Conservation (phyloP, 2,329 filamentous ascomycete species). For the Phialophora verrucosa region DNA sequence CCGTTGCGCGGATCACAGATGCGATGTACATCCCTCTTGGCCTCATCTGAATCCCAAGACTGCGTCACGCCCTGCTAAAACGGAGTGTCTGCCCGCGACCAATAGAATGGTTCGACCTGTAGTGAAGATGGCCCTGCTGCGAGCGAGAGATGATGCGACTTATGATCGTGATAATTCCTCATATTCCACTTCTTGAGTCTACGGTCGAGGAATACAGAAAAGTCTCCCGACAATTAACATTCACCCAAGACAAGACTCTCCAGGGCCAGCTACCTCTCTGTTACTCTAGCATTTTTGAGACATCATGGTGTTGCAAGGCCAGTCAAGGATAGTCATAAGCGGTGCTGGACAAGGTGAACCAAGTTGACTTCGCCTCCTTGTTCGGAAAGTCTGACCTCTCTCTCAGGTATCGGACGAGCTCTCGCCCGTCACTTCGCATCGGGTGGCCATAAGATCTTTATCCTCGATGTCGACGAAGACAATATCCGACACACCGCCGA, state of each 20-base stretch:
- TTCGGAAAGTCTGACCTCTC: background rate
- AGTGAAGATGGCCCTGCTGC: background rate
- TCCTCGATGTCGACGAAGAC: conserved; percentile 52
- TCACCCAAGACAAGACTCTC: background rate
- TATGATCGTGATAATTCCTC: background rate
- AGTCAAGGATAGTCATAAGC: background rate
- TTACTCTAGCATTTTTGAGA: background rate
- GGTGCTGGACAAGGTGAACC: background rate
- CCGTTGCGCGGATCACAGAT: background rate
- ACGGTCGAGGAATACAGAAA: background rate
- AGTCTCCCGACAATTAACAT: background rate
- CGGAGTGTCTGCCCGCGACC: background rate
- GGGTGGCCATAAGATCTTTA: conserved; percentile 53
- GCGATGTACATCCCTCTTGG: too few relatives aligned
- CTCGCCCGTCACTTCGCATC: conserved; percentile 52
- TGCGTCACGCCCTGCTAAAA: background rate
- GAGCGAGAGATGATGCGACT: background rate
- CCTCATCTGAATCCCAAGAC: background rate
- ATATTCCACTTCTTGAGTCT: background rate
- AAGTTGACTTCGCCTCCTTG: background rate
- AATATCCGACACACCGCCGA: conserved; percentile 48
- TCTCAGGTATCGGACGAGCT: conserved; percentile 52
- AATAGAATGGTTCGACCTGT: background rate
- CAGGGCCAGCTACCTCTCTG: background rate
- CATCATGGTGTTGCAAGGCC: background rate